Base-by-base conservation (phyloP, 2,329 filamentous ascomycete species). In the Stagonosporopsis vannaccii region DNA sequence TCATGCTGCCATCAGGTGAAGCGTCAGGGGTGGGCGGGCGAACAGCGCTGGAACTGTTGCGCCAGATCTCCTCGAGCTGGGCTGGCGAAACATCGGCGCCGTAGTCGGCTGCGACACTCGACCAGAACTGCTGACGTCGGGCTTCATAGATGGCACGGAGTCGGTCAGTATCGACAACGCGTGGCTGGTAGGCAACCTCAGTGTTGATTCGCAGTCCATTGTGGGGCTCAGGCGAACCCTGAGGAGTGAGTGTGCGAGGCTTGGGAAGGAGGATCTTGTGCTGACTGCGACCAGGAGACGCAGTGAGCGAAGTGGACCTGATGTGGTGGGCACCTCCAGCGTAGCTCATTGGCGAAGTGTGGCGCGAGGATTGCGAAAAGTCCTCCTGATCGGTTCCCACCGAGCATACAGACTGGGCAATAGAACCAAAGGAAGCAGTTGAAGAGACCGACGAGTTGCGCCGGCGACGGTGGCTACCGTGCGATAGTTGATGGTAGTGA, bases 401-500 rank as follows among this genome's bases (percentile, higher is more conserved):
- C 33, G 68, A 68, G 62, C 72, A 81, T 81, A 58, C 74, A 57
- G 69, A 72, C 54, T 66, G 64, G 52, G 69, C 66, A 62, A 69
- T 60, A 61, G 73, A 70, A 69, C 76, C 59, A 51, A 74, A 77
- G 28, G 80, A 80, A 32, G 76, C 77, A 20, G 76, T 72, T 35
- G 85, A 86, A n/a, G 85, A 87, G 33, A 88, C 82, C 15, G 90
- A 93, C 23, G 85, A 84, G 57, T 87, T 88, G 57, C 90, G 86
- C 82, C 91, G 91, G 74, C 90, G 89, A 68, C 90, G 88, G 78
- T 90, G 91, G 80, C 85, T 91, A 56, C 90, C 90, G 73, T 92
- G 90, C 62, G 89, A 92, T 61, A 95, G 84, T 72, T 95, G 91
- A 71, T 96, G 91, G 74, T 91, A 94, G 77, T 95, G 91, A 60